Conservation (phyloP, 495 filamentous ascomycete genomes). For the Penicillium pulvis region DNA sequence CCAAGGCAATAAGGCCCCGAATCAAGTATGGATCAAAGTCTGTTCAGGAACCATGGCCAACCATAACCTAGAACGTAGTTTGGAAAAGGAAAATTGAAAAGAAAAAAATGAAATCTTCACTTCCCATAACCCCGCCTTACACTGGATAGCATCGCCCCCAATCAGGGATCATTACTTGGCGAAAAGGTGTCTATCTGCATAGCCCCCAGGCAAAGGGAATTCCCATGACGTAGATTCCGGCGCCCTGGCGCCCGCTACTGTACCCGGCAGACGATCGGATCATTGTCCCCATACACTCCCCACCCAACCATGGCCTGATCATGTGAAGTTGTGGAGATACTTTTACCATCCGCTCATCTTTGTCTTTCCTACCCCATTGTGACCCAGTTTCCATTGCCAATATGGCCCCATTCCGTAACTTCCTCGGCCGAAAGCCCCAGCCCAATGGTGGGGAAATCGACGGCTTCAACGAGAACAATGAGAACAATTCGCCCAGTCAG, state of each 20-base stretch:
- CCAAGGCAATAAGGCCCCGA: not conserved
- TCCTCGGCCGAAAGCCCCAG: constrained; percentile 63
- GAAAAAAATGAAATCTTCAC: not conserved
- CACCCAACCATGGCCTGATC: constrained; percentile 14
- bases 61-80: not conserved
- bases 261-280: constrained; percentile 1
- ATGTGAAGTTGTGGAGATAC: constrained; percentile 11
- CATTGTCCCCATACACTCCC: constrained; percentile 4
- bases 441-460: constrained; percentile 48
- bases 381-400: constrained; percentile 16
- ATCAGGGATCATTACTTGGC: constrained; percentile 4
- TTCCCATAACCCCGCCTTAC: not conserved
- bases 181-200: not conserved
- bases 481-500: constrained; percentile 46
- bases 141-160: not conserved
- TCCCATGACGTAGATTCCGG: constrained; percentile 4
- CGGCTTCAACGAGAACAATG: constrained; percentile 48
- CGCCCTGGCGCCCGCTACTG: not conserved
- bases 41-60: not conserved
- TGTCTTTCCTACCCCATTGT: constrained; percentile 6
- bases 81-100: not conserved
- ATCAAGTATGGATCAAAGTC: not conserved
- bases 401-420: constrained; percentile 78
- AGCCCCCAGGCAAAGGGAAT: not conserved
- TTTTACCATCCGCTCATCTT: constrained; percentile 1